Evolutionary conservation across 2,329 filamentous ascomycete genomes (phyloP).

Genomic region (Cytospora paraplurivora): DNA sequence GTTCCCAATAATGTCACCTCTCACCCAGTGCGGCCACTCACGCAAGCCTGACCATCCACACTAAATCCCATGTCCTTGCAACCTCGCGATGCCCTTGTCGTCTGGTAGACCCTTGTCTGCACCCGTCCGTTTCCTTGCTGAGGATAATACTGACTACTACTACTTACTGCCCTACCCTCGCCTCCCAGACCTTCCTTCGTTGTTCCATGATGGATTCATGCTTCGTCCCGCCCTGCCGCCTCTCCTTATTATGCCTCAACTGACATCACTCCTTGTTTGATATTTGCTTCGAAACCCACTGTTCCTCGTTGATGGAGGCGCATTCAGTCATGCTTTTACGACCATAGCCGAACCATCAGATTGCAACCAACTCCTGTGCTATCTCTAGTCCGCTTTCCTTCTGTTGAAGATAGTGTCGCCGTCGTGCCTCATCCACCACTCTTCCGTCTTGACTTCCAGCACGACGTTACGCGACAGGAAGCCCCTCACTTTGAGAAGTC

Average conservation of each 20-base stretch:
- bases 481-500: neutral
- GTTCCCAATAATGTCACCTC: constrained; percentile 9
- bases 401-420: constrained; percentile 7
- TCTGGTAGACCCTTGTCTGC: constrained; percentile 10
- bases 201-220: constrained; percentile 17
- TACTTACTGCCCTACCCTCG: constrained; percentile 21
- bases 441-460: neutral
- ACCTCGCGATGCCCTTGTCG: constrained; percentile 14
- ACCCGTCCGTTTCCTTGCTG: constrained; percentile 13
- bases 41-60: constrained; percentile 7
- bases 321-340: constrained; percentile 4
- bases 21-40: constrained; percentile 6
- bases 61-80: constrained; percentile 14
- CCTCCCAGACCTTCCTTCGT: constrained; percentile 4
- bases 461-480: neutral
- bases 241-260: constrained; percentile 9
- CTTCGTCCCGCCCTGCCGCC: constrained; percentile 15
- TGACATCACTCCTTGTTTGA: constrained; percentile 9
- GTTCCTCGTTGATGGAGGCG: constrained; percentile 4
- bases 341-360: constrained; percentile 6
- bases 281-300: constrained; percentile 20
- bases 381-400: neutral
- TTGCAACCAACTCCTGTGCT: constrained; percentile 7
- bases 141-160: constrained; percentile 1
- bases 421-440: neutral